Evolutionary conservation across 2,329 filamentous ascomycete species (phyloP).

Genomic region (Pyrenophora graminea): DNA sequence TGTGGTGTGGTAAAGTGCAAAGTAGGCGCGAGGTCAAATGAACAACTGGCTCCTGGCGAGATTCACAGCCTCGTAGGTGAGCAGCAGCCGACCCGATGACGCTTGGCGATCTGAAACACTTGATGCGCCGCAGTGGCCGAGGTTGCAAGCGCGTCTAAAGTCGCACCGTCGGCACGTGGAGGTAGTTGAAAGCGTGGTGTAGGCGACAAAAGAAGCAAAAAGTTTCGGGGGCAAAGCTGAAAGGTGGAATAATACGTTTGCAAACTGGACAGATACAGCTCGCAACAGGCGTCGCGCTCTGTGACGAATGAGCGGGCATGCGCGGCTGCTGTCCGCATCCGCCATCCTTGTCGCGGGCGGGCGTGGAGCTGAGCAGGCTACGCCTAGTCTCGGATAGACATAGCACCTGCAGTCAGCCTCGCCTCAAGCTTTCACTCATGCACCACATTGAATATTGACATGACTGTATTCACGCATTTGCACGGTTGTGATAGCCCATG

Average conservation of each 20-base stretch:
- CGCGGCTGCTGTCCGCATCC: constrained; percentile 14
- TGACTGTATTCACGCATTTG: too few species aligned
- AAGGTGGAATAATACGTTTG: constrained; percentile 6
- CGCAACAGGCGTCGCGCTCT: constrained; percentile 9
- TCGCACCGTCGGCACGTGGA: neutral
- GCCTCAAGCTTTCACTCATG: too few species aligned
- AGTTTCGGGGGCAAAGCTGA: neutral
- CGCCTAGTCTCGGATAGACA: too few species aligned
- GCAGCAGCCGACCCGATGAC: constrained; percentile 27
- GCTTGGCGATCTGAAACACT: constrained; percentile 42
- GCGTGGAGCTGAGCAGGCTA: too few species aligned
- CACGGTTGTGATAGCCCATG: too few species aligned
- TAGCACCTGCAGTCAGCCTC: neutral
- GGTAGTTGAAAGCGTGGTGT: neutral
- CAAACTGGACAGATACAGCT: constrained; percentile 14
- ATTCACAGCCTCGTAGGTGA: constrained; percentile 38
- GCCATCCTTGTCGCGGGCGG: constrained; percentile 8
- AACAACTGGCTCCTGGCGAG: constrained; percentile 43
- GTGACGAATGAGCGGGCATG: constrained; percentile 16
- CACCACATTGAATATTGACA: too few species aligned
- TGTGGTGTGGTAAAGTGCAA: constrained; percentile 18
- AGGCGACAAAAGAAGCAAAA: neutral
- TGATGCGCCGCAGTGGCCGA: constrained; percentile 28
- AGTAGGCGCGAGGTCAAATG: constrained; percentile 23
- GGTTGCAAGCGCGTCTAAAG: neutral